phyloP scores from a whole-genome alignment of 805 yeast genomes.

The Sporopachydermia lactativora region DNA sequence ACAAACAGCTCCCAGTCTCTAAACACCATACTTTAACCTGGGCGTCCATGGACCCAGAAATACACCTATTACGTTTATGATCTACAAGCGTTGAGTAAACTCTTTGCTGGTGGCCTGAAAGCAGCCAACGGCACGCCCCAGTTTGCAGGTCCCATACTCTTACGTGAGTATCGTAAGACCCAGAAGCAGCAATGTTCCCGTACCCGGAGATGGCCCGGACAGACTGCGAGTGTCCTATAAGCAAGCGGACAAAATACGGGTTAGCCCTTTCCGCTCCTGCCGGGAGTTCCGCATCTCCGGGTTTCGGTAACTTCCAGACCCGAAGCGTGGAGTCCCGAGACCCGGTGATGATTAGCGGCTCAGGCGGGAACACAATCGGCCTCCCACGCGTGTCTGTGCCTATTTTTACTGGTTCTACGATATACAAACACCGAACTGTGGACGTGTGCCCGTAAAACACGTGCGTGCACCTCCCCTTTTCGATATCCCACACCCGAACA shows the following conservation, averaged over 20 bases:
- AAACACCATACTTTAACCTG: slow-evolving; percentile 85
- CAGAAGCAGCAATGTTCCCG: slow-evolving; percentile 74
- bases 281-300: slow-evolving; percentile 21
- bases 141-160: slow-evolving; percentile 85
- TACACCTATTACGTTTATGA: slow-evolving; percentile 59
- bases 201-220: slow-evolving; percentile 82
- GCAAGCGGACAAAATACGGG: slow-evolving; percentile 54
- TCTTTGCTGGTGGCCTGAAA: slow-evolving; percentile 74
- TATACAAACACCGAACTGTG: slow-evolving; percentile 84
- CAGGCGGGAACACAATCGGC: slow-evolving; percentile 40
- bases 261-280: slow-evolving; percentile 18
- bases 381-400: slow-evolving; percentile 48
- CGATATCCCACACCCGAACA: slow-evolving; percentile 86
- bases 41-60: slow-evolving; percentile 85
- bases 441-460: slow-evolving; percentile 86
- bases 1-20: slow-evolving; percentile 52
- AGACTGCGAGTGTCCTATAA: slow-evolving; percentile 64
- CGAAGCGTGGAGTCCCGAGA: slow-evolving; percentile 77
- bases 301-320: slow-evolving; percentile 66
- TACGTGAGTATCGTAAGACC: slow-evolving; percentile 81
- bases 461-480: slow-evolving; percentile 78
- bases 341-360: slow-evolving; percentile 72
- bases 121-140: slow-evolving; percentile 56
- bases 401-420: slow-evolving; percentile 50
- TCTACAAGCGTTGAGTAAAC: slow-evolving; percentile 86